Evolutionary conservation across 768 basidiomycete genomes (phyloP), one percentile per base, ranked within the genome.

Genomic region (Mrakia gelida): DNA sequence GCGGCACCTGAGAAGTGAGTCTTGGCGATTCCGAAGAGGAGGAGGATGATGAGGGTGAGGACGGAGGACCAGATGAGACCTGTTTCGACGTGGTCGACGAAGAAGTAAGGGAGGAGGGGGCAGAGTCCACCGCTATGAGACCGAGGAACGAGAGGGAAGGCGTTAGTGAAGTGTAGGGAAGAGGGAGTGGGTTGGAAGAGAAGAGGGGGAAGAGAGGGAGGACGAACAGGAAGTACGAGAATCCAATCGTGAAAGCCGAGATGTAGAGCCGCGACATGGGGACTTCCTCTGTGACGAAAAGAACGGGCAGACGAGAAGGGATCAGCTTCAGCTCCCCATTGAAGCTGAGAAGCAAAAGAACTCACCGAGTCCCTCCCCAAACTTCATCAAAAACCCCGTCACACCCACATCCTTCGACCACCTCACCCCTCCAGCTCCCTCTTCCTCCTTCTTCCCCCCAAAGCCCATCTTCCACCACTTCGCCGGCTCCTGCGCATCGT

Each of bases 211-310:
- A 67, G 45, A 65, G 49, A 43, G 9, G 28, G n/a, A 4, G n/a
- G 28, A 32, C 9, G 30, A 16, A 34, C 30, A 80, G 49, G 41
- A 79, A 79, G 72, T 72, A 54, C 18, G 94, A 94, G 82, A 94
- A 88, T 79, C 96, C 97, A 82, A 99, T 98, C 0, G 96, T 98
- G 80, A 96, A 88, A 2, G 96, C 96, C 1, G 94, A 95, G 52
- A 91, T 87, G 86, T 94, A 98, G 80, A 97, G 87, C 38, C 97
- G 89, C 30, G 88, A 87, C 26, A 89, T 89, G 0, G 95, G 92
- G 52, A 97, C 89, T 85, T 98, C 96, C 88, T 97, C 95, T 92
- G 83, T 73, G 21, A 28, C 75, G 52, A 10, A 52, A 61, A 63
- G 26, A 41, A 61, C 2, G n/a, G 28, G 45, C 3, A 68, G 23